Evolutionary conservation across 2,329 filamentous ascomycete genomes (phyloP), one percentile per base, ranked within the genome.

Genomic region (Penicillium brevicompactum): DNA sequence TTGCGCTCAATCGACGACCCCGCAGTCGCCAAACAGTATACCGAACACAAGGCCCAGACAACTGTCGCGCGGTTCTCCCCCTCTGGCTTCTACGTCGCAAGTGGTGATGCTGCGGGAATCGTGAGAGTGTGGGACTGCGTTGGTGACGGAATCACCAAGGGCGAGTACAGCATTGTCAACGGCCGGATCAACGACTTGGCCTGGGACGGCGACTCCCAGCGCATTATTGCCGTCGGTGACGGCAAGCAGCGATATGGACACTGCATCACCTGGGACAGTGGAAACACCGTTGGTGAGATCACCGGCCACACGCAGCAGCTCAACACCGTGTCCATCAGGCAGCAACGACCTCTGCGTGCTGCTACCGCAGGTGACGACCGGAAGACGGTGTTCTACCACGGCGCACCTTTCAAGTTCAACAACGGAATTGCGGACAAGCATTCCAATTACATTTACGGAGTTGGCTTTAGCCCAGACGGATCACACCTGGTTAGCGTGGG

Each of bases 131-230:
- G 94, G 94, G 93, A 97, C 73, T 85, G 83, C 61, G 87, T 90
- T 11, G 88, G 93, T 52, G 90, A 91, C 64, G 92, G 92, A 44
- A 90, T 88, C 68, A 96, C 91, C 44, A 96, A 95, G 75, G 91
- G 92, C 63, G 93, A 97, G 75, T 97, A 96, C 76, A 84, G 87
- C 70, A 97, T 97, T 76, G 92, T 97, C 68, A 92, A 90, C 32
- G 94, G 94, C 11, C 88, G 91, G 51, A 93, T 99, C 77, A 96
- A 96, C 72, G 94, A 99, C 73, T 86, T 99, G 62, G 93, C 92
- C 1, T 99, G 94, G 92, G 94, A 97, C 69, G 93, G 92, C 54
- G 94, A 99, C 76, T 96, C 90, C 58, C 92, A 97, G 79, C 88
- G 94, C 47, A 88, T 99, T 70, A 97, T 97, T 68, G 94, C 93